Base-by-base conservation (phyloP, 2,329 filamentous ascomycete species). In the Colletotrichum camelliae region DNA sequence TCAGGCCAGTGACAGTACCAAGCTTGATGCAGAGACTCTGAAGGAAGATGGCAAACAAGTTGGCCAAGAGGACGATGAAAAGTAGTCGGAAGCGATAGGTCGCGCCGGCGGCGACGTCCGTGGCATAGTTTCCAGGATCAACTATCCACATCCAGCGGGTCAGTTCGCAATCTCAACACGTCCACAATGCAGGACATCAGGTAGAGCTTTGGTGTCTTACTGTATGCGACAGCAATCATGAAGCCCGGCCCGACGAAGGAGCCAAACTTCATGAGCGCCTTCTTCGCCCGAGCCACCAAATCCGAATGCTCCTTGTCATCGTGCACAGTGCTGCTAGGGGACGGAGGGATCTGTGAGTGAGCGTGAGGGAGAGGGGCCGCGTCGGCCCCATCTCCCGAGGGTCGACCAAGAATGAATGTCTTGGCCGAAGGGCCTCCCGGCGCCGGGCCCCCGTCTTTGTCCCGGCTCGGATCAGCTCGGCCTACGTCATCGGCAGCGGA, bases 1-100 rank as follows among this genome's bases (percentile, higher is more conserved):
- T 92, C 67, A 94, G 84, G 3, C 93, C 93, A 2, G 91, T 94
- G 77, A 94, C 92, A 16, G 91, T 93, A 37, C 93, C 93, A 7
- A 94, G 87, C 81, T 94, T 94, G 83, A 94, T 91, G 79, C 91
- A 91, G 3, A 95, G 88, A 24, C 89, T 91, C 82, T 95, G 93
- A 24, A 94, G 86, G 78, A 94, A 91, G 70, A 95, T 94, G 78
- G 93, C 93, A 80, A 94, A 93, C 67, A 94, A 79, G 81, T 95
- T 95, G 82, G 91, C 91, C 79, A 94, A 86, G 12, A 95, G 86
- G 58, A 94, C 89, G 78, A 94, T 87, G 84, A 94, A 94, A 4
- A 95, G 88, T 39, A 94, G 87, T 55, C 86, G 88, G 85, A 92
- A 95, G 72, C 88, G 89, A 82, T 92, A 94, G 1, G 89, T 88